Conservation (phyloP, 129 eudicot genomes). For the Arctium minus region DNA sequence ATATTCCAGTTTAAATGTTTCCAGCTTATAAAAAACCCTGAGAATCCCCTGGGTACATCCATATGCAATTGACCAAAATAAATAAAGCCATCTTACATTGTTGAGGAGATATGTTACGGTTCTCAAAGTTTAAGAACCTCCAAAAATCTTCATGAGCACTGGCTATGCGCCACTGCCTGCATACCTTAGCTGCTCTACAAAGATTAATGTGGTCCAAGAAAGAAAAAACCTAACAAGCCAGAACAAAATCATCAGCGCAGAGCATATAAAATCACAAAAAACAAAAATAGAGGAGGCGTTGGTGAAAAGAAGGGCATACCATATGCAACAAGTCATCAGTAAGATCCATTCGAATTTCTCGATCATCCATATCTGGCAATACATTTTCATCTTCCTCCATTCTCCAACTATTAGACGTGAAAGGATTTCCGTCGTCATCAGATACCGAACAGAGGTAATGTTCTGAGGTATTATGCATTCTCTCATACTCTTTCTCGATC, state of each 20-base stretch:
- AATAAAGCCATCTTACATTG: constrained; percentile 62
- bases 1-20: background rate
- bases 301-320: constrained; percentile 37
- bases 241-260: background rate
- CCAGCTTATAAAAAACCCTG: background rate
- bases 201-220: constrained; percentile 79
- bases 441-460: constrained; percentile 25
- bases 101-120: constrained; percentile 49
- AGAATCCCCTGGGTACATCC: background rate
- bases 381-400: constrained; percentile 33
- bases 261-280: background rate
- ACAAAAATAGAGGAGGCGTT: background rate
- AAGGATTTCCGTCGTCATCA: constrained; percentile 20
- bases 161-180: constrained; percentile 94
- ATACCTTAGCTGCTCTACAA: constrained; percentile 86
- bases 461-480: constrained; percentile 36
- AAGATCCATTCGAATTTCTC: constrained; percentile 83
- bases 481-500: constrained; percentile 25
- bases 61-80: background rate
- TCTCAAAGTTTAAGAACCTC: constrained; percentile 76
- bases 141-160: constrained; percentile 97
- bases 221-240: constrained; percentile 66
- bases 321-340: constrained; percentile 92
- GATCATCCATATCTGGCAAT: constrained; percentile 41
- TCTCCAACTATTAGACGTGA: constrained; percentile 24